Conservation (phyloP, 495 filamentous ascomycete species). For the Aspergillus sclerotioniger region DNA sequence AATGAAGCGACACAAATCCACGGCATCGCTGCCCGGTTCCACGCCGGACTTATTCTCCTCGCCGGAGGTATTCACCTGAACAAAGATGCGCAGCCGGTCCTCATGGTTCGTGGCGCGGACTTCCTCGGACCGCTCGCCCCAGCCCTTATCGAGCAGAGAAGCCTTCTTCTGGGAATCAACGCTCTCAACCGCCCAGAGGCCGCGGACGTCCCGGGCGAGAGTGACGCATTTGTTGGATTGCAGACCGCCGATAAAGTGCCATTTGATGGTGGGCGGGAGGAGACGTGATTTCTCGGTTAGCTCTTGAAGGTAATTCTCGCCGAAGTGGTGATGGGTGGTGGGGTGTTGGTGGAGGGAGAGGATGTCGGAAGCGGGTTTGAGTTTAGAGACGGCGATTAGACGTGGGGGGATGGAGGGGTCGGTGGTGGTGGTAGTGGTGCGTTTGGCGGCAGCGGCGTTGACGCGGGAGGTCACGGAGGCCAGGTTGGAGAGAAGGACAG, state of each 20-base stretch:
- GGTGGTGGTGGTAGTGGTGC: slow-evolving; percentile 9
- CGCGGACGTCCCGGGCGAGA: slow-evolving; percentile 77
- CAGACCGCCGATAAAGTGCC: slow-evolving; percentile 95
- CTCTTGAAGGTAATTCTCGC: slow-evolving; percentile 97
- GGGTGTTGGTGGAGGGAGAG: slow-evolving; percentile 69
- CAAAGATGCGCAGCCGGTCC: slow-evolving; percentile 63
- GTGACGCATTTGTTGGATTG: slow-evolving; percentile 90
- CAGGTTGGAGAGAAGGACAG: slow-evolving; percentile 40
- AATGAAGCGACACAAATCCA: slow-evolving; percentile 64
- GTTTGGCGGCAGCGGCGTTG: slow-evolving; percentile 18
- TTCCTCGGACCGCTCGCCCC: slow-evolving; percentile 48
- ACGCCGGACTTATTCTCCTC: slow-evolving; percentile 84
- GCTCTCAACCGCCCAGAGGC: slow-evolving; percentile 90
- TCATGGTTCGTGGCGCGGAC: slow-evolving; percentile 21
- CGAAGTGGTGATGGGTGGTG: slow-evolving; percentile 72
- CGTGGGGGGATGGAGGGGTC: slow-evolving; percentile 49
- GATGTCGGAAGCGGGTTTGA: slow-evolving; percentile 87
- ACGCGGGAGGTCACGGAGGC: slow-evolving; percentile 34
- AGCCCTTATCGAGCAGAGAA: slow-evolving; percentile 71
- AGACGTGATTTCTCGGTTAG: slow-evolving; percentile 78
- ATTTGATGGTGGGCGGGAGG: slow-evolving; percentile 75
- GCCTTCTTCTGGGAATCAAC: slow-evolving; percentile 89
- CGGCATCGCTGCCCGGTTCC: slow-evolving; percentile 51
- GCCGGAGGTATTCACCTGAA: slow-evolving; percentile 94
- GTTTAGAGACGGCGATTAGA: slow-evolving; percentile 89